Base-by-base conservation (phyloP, 352 stramenopile genomes). In the Pythium periplocum region DNA sequence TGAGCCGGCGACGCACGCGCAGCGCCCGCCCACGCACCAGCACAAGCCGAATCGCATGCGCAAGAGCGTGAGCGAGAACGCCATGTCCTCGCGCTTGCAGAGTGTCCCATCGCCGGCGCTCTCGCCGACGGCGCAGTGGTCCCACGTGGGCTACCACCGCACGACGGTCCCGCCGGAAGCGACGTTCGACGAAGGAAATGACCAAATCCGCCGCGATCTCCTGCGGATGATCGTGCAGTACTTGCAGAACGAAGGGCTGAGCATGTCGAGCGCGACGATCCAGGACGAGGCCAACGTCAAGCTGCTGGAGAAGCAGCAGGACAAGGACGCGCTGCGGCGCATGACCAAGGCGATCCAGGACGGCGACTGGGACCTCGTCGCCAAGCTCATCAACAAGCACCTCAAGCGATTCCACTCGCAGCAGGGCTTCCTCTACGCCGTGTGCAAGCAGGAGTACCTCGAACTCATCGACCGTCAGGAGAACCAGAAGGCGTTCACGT, bases 401-500 rank as follows among this genome's bases (percentile, higher is more conserved):
- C 62, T 91, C 8, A 89, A 87, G 56, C 83, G 82, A 53, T 88
- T 90, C 57, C 76, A 90, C 53, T 75, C 80, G 40, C 84, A 94
- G 51, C 82, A 94, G 45, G 82, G 82, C 4, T 96, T 96, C 53
- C 72, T 94, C 30, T 96, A 96, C 60, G 83, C 82, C 10, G 77
- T 96, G 3, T 93, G 80, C 66, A 93, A 92, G 56, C 84, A 96
- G 55, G 83, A 96, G 59, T 94, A 94, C 54, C 64, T 96, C 1
- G 83, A 94, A 54, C 81, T 96, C 31, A 93, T 94, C 53, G 82
- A 93, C 55, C 75, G 86, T 7, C 83, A 93, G 51, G 86, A 94
- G 67, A 93, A 90, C 57, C 83, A 96, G 60, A 93, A 93, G 37
- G 86, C 83, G 9, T 96, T 94, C 58, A 94, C 83, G 48, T 96